Base-by-base conservation (phyloP, 2,329 filamentous ascomycete genomes). In the Colletotrichum horii region DNA sequence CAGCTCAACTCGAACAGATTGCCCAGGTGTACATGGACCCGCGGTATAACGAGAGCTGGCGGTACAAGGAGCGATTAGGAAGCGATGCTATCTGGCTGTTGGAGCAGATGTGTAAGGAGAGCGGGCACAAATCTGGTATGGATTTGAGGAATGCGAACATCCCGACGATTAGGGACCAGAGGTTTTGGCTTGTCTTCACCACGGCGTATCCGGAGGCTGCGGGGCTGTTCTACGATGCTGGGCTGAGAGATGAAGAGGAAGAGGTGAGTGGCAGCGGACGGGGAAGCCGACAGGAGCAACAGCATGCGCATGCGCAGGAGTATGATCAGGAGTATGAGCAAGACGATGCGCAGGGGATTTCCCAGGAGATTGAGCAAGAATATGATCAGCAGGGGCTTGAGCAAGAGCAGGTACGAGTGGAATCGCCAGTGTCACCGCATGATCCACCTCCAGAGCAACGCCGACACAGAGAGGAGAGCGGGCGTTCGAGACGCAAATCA, bases 21-120 rank as follows among this genome's bases (percentile, higher is more conserved):
- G 86, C 85, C 2, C 65, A 75, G 62, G 79, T 79, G 19, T 87
- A 86, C 76, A 77, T 82, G 22, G 70, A 77, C 2, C 78, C 38
- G 75, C 69, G 22, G 70, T 70, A 22, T 70, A 55, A 34, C 55
- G 71, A 7, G 48, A 69, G 22, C 5, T 52, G 28, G 22, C 7
- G 16, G 24, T 77, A 70, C 19, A 79, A 80, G 66, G 66, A 77
- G 8, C 72, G 56, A 14, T 78, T 83, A 12, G 82, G 81, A 7
- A 74, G 71, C 4, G 82, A 85, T 71, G 77, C 87, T 70, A 38
- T 79, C 30, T 86, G 84, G 82, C 78, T 86, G 7, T 78, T 87
- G 64, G 68, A 76, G 12, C 80, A 79, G 19, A 83, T 87, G 56
- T 78, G 77, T 6, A 67, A 77, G 16, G 66, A 79, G 7, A 65